Percentiles rank a stretch among this genome's conserved stretches.
Evolutionary conservation across 768 basidiomycete genomes (phyloP).

Genomic region (Tubosaeta sp.): DNA sequence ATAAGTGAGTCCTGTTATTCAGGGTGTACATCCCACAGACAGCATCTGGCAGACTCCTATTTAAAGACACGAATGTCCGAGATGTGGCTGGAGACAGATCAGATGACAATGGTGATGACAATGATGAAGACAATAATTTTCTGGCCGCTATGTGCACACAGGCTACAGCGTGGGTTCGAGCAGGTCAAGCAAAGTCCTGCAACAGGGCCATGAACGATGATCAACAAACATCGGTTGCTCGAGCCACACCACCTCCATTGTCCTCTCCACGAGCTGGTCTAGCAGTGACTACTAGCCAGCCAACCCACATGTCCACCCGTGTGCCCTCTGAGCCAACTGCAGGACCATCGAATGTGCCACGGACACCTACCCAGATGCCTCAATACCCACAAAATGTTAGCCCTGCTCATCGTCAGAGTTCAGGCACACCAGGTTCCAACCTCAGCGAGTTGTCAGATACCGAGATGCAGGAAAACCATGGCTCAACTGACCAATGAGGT

Average conservation of each 20-base stretch:
- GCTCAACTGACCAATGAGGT: no score
- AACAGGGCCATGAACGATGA: background rate
- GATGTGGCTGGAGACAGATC: background rate
- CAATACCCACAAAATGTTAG: no score
- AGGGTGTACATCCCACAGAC: background rate
- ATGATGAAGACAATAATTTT: background rate
- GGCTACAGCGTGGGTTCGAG: background rate
- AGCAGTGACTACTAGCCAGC: no score
- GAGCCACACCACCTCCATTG: background rate
- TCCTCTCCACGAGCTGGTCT: background rate
- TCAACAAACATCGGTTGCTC: background rate
- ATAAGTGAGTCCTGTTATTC: background rate
- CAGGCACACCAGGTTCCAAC: no score
- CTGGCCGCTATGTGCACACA: background rate
- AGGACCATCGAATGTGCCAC: no score
- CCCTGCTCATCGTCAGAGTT: no score
- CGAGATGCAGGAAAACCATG: no score
- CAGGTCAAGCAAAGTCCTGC: background rate
- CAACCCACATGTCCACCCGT: no score
- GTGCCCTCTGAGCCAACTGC: no score
- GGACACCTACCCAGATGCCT: no score
- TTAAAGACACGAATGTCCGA: background rate
- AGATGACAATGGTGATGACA: background rate
- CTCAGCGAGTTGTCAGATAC: no score
- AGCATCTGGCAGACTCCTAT: background rate